Base-by-base conservation (phyloP, 2,329 filamentous ascomycete genomes). In the Truncatella angustata region DNA sequence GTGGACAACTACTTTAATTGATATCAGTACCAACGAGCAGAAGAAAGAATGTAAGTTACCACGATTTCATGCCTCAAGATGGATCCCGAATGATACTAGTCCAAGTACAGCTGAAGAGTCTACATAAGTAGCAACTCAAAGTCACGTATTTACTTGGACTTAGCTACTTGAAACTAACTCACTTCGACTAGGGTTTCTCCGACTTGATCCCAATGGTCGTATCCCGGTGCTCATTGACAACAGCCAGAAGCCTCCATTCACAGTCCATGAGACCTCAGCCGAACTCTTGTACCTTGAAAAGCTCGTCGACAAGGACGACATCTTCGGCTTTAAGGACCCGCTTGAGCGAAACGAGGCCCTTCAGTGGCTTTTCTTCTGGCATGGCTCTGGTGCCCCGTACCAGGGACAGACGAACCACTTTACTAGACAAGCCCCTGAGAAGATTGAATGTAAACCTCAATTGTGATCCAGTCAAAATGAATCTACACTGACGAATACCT, bases 281-380 rank as follows among this genome's bases (percentile, higher is more conserved):
- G 71, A 79, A 57, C 65, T 82, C 11, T 66, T 80, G 49, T 81
- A 81, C 58, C 70, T 81, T n/a, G 60, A 77, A 5, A 76, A 79
- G 54, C 62, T 69, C 28, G 68, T 64, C 52, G 79, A 81, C 63
- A 74, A 72, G 54, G 64, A 80, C 5, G 66, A 78, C 57, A 66
- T 63, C 4, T 80, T 81, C 58, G 73, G 75, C 16, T 82, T 81
- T 68, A 72, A 71, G 43, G 73, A 81, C 58, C 71, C 75, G 14
- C 62, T 79, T 5, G 78, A 81, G 63, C 66, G 70, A 12, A 79
- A 66, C 55, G 65, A 80, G 58, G 66, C 63, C 24, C 53, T 79
- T 36, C 78, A 81, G 58, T 81, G 78, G 78, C 66, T 77, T 1
- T 79, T 81, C 64, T 82, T 81, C 66, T 81, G 76, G 76, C 76